A percentile compares a stretch with the other conserved stretches of the same genome.
These are phyloP conservation scores for Tolypocladium album DNA, from an alignment of 2,329 filamentous ascomycete species.

Conservation along the genomic window DNA sequence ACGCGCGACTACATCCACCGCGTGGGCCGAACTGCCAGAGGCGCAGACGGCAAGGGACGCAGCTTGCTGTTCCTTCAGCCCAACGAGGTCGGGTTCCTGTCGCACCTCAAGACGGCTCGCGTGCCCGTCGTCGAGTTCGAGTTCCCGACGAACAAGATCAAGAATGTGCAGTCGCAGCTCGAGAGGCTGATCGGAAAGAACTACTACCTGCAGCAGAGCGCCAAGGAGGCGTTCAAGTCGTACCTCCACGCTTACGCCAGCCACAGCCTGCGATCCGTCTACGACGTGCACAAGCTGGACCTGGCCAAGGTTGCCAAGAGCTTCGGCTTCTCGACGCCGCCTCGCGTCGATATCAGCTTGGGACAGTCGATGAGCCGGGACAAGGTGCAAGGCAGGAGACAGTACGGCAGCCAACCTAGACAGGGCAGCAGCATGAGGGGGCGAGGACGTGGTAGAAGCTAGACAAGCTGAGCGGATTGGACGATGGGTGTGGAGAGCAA, in stretches of 20 bases:
- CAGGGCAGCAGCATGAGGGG: slow-evolving; percentile 28
- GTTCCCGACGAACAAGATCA: slow-evolving; percentile 83
- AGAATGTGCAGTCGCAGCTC: slow-evolving; percentile 81
- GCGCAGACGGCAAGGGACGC: slow-evolving; percentile 70
- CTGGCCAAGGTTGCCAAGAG: slow-evolving; percentile 74
- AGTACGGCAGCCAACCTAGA: slow-evolving; percentile 70
- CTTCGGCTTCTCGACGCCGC: slow-evolving; percentile 71
- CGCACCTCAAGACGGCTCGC: slow-evolving; percentile 79
- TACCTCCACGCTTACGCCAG: slow-evolving; percentile 94
- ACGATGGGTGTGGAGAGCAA: not conserved
- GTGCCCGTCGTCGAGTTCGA: slow-evolving; percentile 96
- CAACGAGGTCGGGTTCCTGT: slow-evolving; percentile 82
- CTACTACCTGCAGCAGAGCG: slow-evolving; percentile 89
- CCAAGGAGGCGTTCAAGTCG: slow-evolving; percentile 69
- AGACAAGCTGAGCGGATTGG: not conserved
- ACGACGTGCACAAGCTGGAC: slow-evolving; percentile 77
- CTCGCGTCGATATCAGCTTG: slow-evolving; percentile 73
- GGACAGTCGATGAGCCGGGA: slow-evolving; percentile 68
- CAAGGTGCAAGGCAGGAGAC: slow-evolving; percentile 52
- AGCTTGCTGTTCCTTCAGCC: slow-evolving; percentile 91
- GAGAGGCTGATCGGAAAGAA: slow-evolving; percentile 92
- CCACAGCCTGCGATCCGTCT: slow-evolving; percentile 46
- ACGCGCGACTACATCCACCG: slow-evolving; percentile 89
- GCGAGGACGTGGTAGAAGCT: slow-evolving; percentile 1
- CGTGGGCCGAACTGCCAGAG: slow-evolving; percentile 87